Evolutionary conservation across 2,329 filamentous ascomycete species (phyloP).

Genomic region (Fusarium pilosicola): DNA sequence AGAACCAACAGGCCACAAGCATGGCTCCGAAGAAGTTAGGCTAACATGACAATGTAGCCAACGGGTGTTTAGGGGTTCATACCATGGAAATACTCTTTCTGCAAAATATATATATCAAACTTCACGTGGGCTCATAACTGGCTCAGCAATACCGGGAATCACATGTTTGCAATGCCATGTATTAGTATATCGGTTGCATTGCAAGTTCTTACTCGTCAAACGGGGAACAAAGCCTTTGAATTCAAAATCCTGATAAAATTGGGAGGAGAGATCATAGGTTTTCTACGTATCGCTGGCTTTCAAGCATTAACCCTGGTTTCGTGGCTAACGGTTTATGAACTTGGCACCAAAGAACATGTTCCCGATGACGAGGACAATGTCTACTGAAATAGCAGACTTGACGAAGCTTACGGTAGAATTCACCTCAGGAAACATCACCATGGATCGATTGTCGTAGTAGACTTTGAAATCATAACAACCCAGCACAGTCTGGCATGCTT

Average conservation of each 20-base stretch:
- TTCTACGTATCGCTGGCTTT: background rate
- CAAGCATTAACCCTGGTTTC: background rate
- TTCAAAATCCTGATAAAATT: background rate
- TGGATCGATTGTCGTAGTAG: background rate
- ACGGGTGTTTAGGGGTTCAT: background rate
- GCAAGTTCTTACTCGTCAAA: background rate
- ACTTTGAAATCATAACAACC: background rate
- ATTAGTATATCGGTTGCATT: background rate
- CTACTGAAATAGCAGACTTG: background rate
- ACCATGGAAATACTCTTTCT: background rate
- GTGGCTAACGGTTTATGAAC: background rate
- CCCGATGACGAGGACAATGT: too few species aligned
- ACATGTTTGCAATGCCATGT: background rate
- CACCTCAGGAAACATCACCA: too few species aligned
- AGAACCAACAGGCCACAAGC: background rate
- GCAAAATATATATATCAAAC: background rate
- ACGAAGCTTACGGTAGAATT: background rate
- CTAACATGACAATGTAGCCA: background rate
- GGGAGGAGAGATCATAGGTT: too few species aligned
- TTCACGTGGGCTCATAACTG: background rate
- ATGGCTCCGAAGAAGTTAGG: background rate
- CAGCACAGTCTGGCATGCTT: background rate
- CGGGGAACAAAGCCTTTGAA: background rate
- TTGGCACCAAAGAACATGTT: background rate
- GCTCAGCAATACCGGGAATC: background rate